phyloP scores from a whole-genome alignment of 768 basidiomycete genomes.

The Leucocoprinus leucothites region DNA sequence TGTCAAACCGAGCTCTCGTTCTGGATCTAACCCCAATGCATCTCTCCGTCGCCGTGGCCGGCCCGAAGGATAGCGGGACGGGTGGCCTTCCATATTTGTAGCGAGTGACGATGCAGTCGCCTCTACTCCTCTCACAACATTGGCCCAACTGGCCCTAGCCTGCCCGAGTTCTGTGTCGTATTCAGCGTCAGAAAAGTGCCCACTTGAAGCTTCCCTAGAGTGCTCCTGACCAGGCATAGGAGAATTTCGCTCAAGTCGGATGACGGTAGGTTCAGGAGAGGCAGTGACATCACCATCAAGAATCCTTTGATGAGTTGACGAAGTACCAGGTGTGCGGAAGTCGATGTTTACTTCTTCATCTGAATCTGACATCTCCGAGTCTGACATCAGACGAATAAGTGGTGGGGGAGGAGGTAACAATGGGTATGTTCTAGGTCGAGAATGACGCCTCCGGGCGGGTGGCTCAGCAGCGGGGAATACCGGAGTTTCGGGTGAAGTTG shows the following conservation, averaged over 20 bases:
- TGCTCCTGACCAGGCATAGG: background rate
- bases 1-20: slow-evolving; percentile 4
- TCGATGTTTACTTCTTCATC: slow-evolving; percentile 11
- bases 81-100: background rate
- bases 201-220: background rate
- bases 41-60: background rate
- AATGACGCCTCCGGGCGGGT: slow-evolving; percentile 14
- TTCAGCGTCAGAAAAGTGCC: background rate
- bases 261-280: slow-evolving; percentile 8
- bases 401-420: slow-evolving; percentile 10
- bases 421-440: slow-evolving; percentile 26
- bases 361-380: slow-evolving; percentile 9
- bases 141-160: slow-evolving; percentile 9
- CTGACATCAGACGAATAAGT: slow-evolving; percentile 6
- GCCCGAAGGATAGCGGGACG: background rate
- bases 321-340: background rate
- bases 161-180: slow-evolving; percentile 6
- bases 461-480: slow-evolving; percentile 22
- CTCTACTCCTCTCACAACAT: slow-evolving; percentile 8
- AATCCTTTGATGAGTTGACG: background rate
- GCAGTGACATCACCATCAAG: slow-evolving; percentile 5
- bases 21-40: slow-evolving; percentile 5
- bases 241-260: slow-evolving; percentile 7
- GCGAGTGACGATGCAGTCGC: slow-evolving; percentile 4
- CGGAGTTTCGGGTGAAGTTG: slow-evolving; percentile 33